Base-by-base conservation (phyloP, 495 filamentous ascomycete species). In the Podospora fimiseda region DNA sequence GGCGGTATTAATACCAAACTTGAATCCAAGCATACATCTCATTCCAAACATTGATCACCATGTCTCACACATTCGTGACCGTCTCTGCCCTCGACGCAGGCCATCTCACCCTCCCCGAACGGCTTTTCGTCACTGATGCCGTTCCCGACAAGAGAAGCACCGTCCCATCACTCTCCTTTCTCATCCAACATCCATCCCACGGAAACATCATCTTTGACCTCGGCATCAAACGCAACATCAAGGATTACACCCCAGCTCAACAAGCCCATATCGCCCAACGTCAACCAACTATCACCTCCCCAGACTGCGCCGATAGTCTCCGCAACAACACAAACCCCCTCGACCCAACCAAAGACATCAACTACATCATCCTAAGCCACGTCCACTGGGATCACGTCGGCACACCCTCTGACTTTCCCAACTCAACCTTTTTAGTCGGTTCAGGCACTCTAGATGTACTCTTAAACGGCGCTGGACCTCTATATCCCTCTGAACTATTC, bases 381-480 rank as follows among this genome's bases (percentile, higher is more conserved):
- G 70, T 79, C 0, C 78, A 80, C 57, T 79, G 70, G 65, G 77
- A 81, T 50, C 78, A 81, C 50, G 58, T 73, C 20, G 78, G 78
- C 37, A 71, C 69, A 14, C 70, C 72, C 0, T 59, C 60, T 1
- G 74, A 77, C 53, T 81, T 79, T 48, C 38, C 59, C 4, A 52
- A 60, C 15, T 59, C 74, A 0, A 67, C 63, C 9, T 79, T 79
- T 57, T 42, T 73, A 6, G 74, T 79, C 27, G 75, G 75, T 1
- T 61, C 68, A 14, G 75, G 77, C 7, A 70, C 74, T 1, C 51
- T 74, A 51, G 39, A 73, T 40, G 50, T 78, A 3, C 55, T 78
- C 20, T 48, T 37, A 14, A 40, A 64, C 37, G 64, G 69, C 36
- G 62, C 45, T 1, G 62, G 63, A 3, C 61, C 65, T 5, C 24